These are phyloP conservation scores for Viola pubescens DNA, from an alignment of 441 rosid genomes.

Conservation along the genomic window DNA sequence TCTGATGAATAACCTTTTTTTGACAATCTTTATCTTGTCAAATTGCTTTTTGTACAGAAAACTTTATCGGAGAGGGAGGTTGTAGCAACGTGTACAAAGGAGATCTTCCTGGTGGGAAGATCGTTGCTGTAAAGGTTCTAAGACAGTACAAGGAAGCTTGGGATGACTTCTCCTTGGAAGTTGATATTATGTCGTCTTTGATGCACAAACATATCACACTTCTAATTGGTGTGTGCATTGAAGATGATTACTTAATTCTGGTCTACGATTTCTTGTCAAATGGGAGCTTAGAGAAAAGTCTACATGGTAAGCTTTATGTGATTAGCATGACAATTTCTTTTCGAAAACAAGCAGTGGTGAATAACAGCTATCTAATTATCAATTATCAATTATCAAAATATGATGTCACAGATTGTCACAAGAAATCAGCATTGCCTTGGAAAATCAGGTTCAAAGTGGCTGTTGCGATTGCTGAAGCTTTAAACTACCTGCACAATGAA, in stretches of 20 bases:
- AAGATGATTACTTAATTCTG: conserved; percentile 40
- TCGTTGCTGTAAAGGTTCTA: conserved; percentile 60
- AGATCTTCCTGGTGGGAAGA: conserved; percentile 44
- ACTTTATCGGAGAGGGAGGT: conserved; percentile 74
- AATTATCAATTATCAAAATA: not conserved
- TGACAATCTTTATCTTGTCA: not conserved
- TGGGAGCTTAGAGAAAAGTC: conserved; percentile 63
- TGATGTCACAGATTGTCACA: conserved; percentile 21
- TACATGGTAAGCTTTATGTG: conserved; percentile 39
- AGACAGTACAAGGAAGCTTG: conserved; percentile 50
- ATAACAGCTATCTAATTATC: not conserved
- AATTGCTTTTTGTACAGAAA: conserved; percentile 32
- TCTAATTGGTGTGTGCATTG: conserved; percentile 52
- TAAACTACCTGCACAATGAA: conserved; percentile 55
- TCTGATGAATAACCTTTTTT: conserved; percentile 2
- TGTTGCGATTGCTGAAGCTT: conserved; percentile 57
- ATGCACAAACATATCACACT: conserved; percentile 48
- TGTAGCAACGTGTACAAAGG: conserved; percentile 72
- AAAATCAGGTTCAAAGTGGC: conserved; percentile 54
- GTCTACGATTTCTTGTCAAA: conserved; percentile 51
- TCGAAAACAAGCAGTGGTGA: not conserved
- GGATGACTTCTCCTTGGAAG: conserved; percentile 59
- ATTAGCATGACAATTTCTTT: not conserved
- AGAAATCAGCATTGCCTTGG: conserved; percentile 43
- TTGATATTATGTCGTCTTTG: conserved; percentile 52